Base-by-base conservation (phyloP, 257 asterid species). In the Solanum neorickii region DNA sequence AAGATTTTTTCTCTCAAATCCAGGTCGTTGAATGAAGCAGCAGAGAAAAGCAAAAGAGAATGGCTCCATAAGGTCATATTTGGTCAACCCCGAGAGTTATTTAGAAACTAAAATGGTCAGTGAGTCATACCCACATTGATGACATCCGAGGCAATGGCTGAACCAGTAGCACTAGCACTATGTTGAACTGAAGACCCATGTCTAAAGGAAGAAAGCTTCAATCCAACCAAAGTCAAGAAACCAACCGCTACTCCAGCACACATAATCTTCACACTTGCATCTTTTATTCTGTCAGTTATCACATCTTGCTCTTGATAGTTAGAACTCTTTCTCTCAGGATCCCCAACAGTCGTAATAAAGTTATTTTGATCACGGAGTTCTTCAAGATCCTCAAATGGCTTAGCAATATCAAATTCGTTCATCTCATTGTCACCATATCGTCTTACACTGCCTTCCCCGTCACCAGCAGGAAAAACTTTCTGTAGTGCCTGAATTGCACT, bases 201-300 rank as follows among this genome's bases (percentile, higher is more conserved):
- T 89, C 96, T 92, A 86, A 78, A 69, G 47, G 98, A 92, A 65
- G 92, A 73, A 87, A 94, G 91, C 88, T 91, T 97, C 90, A 97
- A 90, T 60, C 99, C 97, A 60, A 89, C 87, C 88, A 97, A 87
- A 88, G 98, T 92, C 88, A 94, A 88, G 86, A 96, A 90, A 39
- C 99, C 98, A 89, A 97, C 93, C 13, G 95, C 97, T 75, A 92
- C 94, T 86, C 99, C 99, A 87, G 94, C 99, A 88, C 95, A 94
- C 95, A 91, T 92, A 85, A 97, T 93, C 95, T 97, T 97, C 83
- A 95, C 87, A 46, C 93, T 91, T 65, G 93, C 89, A 85, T 93
- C 98, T 90, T 96, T 93, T 88, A 95, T 94, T 85, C 90, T 91
- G 75, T 89, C 88, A 5, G 98, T 92, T 77, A 96, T 94, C 87